Evolutionary conservation across 2,329 filamentous ascomycete genomes (phyloP).

Genomic region (Aspergillus luchuensis): DNA sequence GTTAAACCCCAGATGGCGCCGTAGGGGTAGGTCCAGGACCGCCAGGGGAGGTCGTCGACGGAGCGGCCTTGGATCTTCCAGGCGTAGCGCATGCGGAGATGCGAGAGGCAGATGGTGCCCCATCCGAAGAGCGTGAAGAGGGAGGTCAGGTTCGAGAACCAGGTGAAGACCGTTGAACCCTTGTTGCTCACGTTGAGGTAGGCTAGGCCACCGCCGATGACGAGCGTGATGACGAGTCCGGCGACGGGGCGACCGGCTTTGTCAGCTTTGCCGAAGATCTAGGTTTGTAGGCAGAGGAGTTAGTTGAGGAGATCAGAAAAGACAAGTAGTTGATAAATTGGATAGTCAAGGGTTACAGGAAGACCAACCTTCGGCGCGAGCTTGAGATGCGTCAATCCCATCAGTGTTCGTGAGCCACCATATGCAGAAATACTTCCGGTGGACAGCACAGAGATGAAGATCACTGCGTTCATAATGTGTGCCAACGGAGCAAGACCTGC

Average conservation of each 20-base stretch:
- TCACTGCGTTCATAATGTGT: conserved; percentile 53
- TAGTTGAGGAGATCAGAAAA: background rate
- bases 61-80: conserved; percentile 46
- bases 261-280: conserved; percentile 37
- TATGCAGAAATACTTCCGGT: conserved; percentile 50
- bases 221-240: conserved; percentile 65
- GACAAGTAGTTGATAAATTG: background rate
- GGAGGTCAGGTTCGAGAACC: conserved; percentile 52
- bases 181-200: conserved; percentile 49
- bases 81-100: conserved; percentile 48
- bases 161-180: conserved; percentile 49
- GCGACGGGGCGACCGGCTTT: conserved; percentile 45
- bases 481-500: conserved; percentile 44
- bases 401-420: conserved; percentile 47
- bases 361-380: conserved; percentile 43
- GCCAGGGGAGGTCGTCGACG: conserved; percentile 45
- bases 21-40: conserved; percentile 49
- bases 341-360: too few relatives aligned
- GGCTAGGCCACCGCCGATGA: conserved; percentile 61
- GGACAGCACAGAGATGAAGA: conserved; percentile 51
- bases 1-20: conserved; percentile 48
- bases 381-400: conserved; percentile 47
- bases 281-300: background rate
- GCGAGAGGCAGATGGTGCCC: conserved; percentile 48
- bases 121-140: conserved; percentile 50